Conservation (phyloP, 148 eudicot species). For the Amaranthus palmeri region DNA sequence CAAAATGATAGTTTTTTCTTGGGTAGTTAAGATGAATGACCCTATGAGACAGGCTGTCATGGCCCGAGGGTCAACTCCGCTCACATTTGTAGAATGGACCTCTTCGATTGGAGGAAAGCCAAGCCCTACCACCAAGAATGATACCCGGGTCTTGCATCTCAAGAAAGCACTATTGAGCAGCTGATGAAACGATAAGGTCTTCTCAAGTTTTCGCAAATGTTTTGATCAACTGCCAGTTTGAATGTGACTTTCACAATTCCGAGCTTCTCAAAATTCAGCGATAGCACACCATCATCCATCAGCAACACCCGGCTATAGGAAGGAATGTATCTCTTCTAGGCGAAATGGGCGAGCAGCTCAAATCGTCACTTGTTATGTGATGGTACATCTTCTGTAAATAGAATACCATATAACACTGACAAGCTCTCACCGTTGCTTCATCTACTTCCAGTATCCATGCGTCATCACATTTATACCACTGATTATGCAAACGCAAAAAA, state of each 20-base stretch:
- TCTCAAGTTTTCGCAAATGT: neutral
- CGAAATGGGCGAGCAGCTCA: constrained; percentile 39
- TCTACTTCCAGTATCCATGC: constrained; percentile 71
- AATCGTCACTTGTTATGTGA: constrained; percentile 46
- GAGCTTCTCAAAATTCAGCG: neutral
- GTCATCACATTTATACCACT: constrained; percentile 76
- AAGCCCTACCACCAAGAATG: constrained; percentile 1
- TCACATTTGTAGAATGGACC: too few relatives aligned
- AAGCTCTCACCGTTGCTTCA: constrained; percentile 55
- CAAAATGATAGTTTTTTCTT: neutral
- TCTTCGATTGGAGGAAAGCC: too few relatives aligned
- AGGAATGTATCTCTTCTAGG: constrained; percentile 40
- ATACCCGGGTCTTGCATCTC: constrained; percentile 1
- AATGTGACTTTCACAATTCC: neutral
- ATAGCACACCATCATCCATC: constrained; percentile 9
- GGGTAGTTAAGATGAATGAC: too few relatives aligned
- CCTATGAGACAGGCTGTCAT: too few relatives aligned
- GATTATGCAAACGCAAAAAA: constrained; percentile 46
- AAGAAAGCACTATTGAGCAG: neutral
- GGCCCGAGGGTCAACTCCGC: too few relatives aligned
- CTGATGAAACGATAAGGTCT: neutral
- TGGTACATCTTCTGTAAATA: constrained; percentile 48
- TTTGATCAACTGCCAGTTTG: neutral
- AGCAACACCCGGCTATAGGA: constrained; percentile 67
- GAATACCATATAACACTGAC: constrained; percentile 57